Evolutionary conservation across 306 rosid genomes (phyloP).

Genomic region (Vigna nakashimae): DNA sequence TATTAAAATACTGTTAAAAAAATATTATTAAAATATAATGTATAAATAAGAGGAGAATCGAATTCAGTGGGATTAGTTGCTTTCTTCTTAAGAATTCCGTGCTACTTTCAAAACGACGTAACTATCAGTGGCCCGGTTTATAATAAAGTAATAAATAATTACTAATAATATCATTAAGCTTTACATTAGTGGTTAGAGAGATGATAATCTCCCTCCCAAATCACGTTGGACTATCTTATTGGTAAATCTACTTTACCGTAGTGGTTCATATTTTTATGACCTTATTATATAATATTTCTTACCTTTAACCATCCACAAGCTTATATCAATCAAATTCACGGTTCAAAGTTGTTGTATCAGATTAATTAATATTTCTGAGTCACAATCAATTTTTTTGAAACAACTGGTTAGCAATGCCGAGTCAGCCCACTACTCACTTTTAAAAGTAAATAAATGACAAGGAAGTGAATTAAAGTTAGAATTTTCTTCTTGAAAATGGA

Average conservation of each 20-base stretch:
- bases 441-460: not conserved
- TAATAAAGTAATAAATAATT: not conserved
- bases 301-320: not conserved
- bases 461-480: not conserved
- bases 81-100: not conserved
- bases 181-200: constrained; percentile 24
- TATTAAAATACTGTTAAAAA: no score
- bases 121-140: not conserved
- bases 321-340: constrained; percentile 18
- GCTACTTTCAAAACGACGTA: not conserved
- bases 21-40: no score
- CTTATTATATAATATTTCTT: constrained; percentile 11
- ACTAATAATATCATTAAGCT: constrained; percentile 18
- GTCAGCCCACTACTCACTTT: constrained; percentile 16
- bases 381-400: constrained; percentile 9
- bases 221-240: constrained; percentile 18
- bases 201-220: not conserved
- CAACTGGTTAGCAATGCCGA: constrained; percentile 12
- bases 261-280: constrained; percentile 24
- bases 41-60: not conserved
- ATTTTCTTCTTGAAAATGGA: no score
- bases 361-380: constrained; percentile 30
- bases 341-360: not conserved
- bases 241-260: not conserved
- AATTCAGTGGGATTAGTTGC: not conserved